Evolutionary conservation across 495 filamentous ascomycete species (phyloP), one percentile per base, ranked within the genome.

Genomic region (Thozetella sp.): DNA sequence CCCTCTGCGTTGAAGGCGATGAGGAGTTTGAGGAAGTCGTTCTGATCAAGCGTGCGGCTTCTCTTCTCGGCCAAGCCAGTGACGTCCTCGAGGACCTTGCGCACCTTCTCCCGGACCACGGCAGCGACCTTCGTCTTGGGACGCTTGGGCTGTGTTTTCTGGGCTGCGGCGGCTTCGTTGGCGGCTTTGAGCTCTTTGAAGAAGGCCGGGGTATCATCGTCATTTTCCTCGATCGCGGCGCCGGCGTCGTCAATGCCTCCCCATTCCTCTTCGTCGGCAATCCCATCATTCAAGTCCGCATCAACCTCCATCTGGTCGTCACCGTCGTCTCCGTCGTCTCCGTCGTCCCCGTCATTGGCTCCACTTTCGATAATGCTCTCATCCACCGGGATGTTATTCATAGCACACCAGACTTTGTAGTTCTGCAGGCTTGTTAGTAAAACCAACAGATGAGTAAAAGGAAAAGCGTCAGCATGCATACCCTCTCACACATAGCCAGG

Each of bases 381-480:
- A 61, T 96, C 92, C 9, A 97, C 69, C 1, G 84, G 73, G 30
- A 97, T 83, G 68, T 91, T 87, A 61, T 93, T 89, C 65, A 91
- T 85, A 53, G 93, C 88, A 72, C 94, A 97, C 83, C 88, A 97
- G 9, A 92, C 89, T 63, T 91, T 81, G 69, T 95, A 97, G 69
- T 97, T 97, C 55, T 68, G 17, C 3, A 0, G 30, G 11, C 30
- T 56, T 17, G 15, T 56, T 10, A 56, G 37, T 12, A 56, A 45
- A 12, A 57, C 60, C 54, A 24, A 2, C 0, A 10, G 0, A 25
- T 1, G 37, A 24, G 1, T 37, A 30, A 3, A 48, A 46, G 15
- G 23, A 1, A 26, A 2, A 12, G 9, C 0, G n/a, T 12, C 4
- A 45, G 58, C n/a, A 19, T 23, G 40, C 65, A 50, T 11, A 66